These are phyloP conservation scores for Allomyces javanicus DNA, from an alignment of 192 early-diverging fungal species.

Conservation along the genomic window DNA sequence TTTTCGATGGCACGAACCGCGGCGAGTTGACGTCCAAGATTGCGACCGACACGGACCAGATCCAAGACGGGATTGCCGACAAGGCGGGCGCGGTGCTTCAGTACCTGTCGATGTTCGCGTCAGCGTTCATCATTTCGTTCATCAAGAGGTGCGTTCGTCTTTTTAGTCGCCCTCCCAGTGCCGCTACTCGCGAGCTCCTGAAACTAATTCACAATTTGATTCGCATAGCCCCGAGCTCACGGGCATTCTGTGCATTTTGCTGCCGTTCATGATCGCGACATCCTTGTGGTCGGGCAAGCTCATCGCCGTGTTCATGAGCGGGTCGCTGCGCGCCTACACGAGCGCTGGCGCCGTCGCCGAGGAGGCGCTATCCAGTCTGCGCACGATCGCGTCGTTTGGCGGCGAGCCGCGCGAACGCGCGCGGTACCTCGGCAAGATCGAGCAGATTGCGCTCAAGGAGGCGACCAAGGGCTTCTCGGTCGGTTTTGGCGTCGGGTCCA, in stretches of 20 bases:
- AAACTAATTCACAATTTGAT: too few relatives aligned
- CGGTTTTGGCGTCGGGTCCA: conserved; percentile 47
- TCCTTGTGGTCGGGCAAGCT: background rate
- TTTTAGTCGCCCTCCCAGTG: too few relatives aligned
- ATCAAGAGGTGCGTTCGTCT: conserved; percentile 2
- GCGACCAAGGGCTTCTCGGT: conserved; percentile 34
- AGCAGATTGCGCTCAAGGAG: conserved; percentile 36
- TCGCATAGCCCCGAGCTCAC: background rate
- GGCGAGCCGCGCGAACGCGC: conserved; percentile 45
- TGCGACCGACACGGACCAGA: conserved; percentile 17
- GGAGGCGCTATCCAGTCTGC: conserved; percentile 59
- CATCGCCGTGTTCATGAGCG: background rate
- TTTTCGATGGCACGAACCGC: conserved; percentile 21
- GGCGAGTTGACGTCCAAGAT: conserved; percentile 27
- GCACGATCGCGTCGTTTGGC: conserved; percentile 79
- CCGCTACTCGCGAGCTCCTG: too few relatives aligned
- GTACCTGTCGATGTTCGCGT: conserved; percentile 3
- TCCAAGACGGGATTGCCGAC: conserved; percentile 32
- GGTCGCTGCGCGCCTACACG: conserved; percentile 34
- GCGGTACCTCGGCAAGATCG: conserved; percentile 41
- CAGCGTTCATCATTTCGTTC: conserved; percentile 15
- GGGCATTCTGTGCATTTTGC: background rate
- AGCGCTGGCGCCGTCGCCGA: conserved; percentile 67
- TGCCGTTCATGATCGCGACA: background rate
- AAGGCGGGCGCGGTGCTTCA: conserved; percentile 25